Percentiles rank a stretch among this genome's conserved stretches.
Conservation (phyloP, 1,284 basidiomycete species). For the Amylostereum areolatum region DNA sequence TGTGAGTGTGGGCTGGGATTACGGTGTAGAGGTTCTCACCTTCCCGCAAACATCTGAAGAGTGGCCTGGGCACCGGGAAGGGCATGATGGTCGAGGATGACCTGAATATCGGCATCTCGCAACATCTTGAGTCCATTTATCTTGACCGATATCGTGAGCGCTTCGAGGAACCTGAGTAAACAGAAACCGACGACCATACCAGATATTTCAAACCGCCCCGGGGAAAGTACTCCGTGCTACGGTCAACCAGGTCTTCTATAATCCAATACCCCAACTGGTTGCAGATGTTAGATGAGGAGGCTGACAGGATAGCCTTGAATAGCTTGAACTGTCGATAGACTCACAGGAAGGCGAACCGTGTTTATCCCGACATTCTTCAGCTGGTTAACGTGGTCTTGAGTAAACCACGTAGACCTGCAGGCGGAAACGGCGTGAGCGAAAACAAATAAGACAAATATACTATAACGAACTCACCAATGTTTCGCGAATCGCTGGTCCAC, state of each 20-base stretch:
- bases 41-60: conserved; percentile 60
- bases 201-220: conserved; percentile 62
- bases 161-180: not conserved
- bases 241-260: conserved; percentile 63
- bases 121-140: conserved; percentile 56
- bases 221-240: conserved; percentile 55
- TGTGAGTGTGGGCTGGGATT: conserved; percentile 20
- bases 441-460: not conserved
- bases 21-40: conserved; percentile 27
- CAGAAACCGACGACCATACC: conserved; percentile 28
- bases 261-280: conserved; percentile 76
- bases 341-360: conserved; percentile 68
- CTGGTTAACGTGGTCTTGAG: conserved; percentile 48
- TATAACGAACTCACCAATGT: conserved; percentile 47
- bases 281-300: not conserved
- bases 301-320: not conserved
- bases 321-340: conserved; percentile 16
- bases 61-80: conserved; percentile 63
- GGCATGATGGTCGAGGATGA: conserved; percentile 72
- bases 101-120: conserved; percentile 54
- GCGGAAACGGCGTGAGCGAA: conserved; percentile 1
- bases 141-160: conserved; percentile 25
- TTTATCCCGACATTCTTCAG: conserved; percentile 56
- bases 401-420: conserved; percentile 68
- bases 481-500: conserved; percentile 54